Percentiles rank a stretch among this genome's conserved stretches.
Evolutionary conservation across 139 green algal genomes (phyloP).

Genomic region (Pseudopediastrum boryanum): DNA sequence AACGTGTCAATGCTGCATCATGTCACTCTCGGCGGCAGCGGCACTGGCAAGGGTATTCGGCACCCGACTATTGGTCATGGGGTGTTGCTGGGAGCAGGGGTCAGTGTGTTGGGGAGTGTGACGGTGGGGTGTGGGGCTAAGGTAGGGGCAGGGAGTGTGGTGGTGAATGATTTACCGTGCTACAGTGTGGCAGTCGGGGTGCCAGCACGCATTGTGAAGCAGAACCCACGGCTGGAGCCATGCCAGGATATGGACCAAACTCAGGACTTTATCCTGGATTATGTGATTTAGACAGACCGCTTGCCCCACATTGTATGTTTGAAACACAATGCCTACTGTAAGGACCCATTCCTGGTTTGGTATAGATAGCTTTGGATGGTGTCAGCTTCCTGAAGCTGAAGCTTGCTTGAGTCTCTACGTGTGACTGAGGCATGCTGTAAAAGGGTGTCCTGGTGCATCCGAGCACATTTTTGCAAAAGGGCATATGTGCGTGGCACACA

Average conservation of each 20-base stretch:
- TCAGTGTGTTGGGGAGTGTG: conserved; percentile 82
- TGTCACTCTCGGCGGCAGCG: conserved; percentile 93
- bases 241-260: conserved; percentile 83
- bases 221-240: conserved; percentile 63
- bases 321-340: too few species aligned
- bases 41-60: conserved; percentile 72
- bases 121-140: conserved; percentile 80
- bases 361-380: too few species aligned
- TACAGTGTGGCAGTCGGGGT: conserved; percentile 91
- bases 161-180: conserved; percentile 79
- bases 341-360: too few species aligned
- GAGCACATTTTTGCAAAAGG: too few species aligned
- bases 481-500: too few species aligned
- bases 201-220: conserved; percentile 81
- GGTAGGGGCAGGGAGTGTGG: conserved; percentile 86
- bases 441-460: too few species aligned
- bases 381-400: too few species aligned
- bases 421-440: too few species aligned
- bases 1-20: conserved; percentile 96
- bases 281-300: conserved; percentile 81
- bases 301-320: too few species aligned
- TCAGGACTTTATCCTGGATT: conserved; percentile 76
- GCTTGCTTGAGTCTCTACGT: too few species aligned
- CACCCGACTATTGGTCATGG: conserved; percentile 84
- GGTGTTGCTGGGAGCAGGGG: conserved; percentile 88